A percentile compares a stretch with the other conserved stretches of the same genome.
phyloP scores from a whole-genome alignment of 2,329 filamentous ascomycete species.

The Diplodia sapinea region DNA sequence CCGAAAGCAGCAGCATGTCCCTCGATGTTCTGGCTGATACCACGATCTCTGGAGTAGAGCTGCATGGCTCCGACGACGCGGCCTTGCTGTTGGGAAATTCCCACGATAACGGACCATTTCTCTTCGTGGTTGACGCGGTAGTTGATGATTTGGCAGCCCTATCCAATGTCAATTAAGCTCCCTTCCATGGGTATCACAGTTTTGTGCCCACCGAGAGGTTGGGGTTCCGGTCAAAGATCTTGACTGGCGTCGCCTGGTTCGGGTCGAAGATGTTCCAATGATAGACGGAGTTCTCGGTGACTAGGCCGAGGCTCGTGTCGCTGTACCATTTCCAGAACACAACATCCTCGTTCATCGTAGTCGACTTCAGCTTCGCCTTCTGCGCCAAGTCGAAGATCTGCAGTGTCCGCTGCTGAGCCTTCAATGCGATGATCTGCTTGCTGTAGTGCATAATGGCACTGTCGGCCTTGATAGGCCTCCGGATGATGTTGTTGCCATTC shows the following conservation, averaged over 20 bases:
- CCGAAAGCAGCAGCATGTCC: constrained; percentile 96
- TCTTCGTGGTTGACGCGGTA: constrained; percentile 94
- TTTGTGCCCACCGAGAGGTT: constrained; percentile 75
- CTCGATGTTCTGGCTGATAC: constrained; percentile 97
- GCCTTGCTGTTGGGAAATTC: constrained; percentile 91
- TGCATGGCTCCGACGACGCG: constrained; percentile 97
- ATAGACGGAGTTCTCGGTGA: constrained; percentile 89
- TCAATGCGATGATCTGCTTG: constrained; percentile 93
- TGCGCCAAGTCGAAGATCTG: constrained; percentile 95
- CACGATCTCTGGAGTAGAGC: constrained; percentile 92
- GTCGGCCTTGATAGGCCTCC: constrained; percentile 96
- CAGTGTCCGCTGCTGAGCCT: constrained; percentile 89
- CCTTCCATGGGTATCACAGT: neutral
- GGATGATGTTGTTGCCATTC: constrained; percentile 93
- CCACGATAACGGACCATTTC: constrained; percentile 98
- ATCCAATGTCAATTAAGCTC: constrained; percentile 28
- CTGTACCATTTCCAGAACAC: constrained; percentile 99
- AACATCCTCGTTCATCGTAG: constrained; percentile 95
- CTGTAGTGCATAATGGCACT: constrained; percentile 99
- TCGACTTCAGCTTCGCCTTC: constrained; percentile 96
- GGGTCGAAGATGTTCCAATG: constrained; percentile 98
- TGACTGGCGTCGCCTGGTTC: constrained; percentile 75
- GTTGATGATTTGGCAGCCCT: constrained; percentile 99
- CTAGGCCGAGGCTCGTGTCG: constrained; percentile 83
- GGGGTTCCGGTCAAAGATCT: constrained; percentile 92